Percentiles rank a stretch among this genome's conserved stretches.
Conservation (phyloP, 495 filamentous ascomycete genomes). For the Copromyces sp. region DNA sequence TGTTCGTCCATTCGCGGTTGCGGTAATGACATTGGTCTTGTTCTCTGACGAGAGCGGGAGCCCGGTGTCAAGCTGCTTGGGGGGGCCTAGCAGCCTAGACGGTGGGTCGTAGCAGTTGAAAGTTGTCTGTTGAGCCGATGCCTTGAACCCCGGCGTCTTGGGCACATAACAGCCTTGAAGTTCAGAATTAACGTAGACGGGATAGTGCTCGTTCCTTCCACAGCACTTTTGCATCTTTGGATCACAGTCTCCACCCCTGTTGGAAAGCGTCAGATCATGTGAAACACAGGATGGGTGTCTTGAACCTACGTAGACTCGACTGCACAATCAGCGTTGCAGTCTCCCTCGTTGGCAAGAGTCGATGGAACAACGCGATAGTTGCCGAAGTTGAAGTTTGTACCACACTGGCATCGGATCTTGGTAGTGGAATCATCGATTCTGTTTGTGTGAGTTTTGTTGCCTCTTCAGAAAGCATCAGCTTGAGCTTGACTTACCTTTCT, state of each 20-base stretch:
- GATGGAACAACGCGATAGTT: conserved; percentile 3
- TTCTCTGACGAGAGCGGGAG: neutral
- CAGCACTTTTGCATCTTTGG: conserved; percentile 2
- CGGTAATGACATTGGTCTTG: rapidly evolving
- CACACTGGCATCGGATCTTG: conserved; percentile 4
- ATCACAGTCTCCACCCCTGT: neutral
- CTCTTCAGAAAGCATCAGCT: neutral
- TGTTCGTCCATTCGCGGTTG: neutral
- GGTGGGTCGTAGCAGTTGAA: neutral
- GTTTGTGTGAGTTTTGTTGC: neutral
- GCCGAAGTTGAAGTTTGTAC: neutral
- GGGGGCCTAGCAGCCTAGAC: neutral
- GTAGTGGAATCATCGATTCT: neutral
- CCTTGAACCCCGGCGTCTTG: conserved; percentile 11
- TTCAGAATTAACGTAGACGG: conserved; percentile 17
- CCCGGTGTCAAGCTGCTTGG: neutral
- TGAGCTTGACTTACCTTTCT: neutral
- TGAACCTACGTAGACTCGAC: neutral
- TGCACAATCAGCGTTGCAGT: neutral
- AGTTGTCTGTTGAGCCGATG: neutral
- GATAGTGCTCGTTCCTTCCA: neutral
- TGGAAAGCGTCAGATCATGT: neutral
- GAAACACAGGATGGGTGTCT: neutral
- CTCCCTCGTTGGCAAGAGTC: neutral
- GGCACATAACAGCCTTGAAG: conserved; percentile 18